Percentiles rank a stretch among this genome's conserved stretches.
These are phyloP conservation scores for Kondoa malvinella DNA, from an alignment of 768 basidiomycete genomes.

Conservation along the genomic window DNA sequence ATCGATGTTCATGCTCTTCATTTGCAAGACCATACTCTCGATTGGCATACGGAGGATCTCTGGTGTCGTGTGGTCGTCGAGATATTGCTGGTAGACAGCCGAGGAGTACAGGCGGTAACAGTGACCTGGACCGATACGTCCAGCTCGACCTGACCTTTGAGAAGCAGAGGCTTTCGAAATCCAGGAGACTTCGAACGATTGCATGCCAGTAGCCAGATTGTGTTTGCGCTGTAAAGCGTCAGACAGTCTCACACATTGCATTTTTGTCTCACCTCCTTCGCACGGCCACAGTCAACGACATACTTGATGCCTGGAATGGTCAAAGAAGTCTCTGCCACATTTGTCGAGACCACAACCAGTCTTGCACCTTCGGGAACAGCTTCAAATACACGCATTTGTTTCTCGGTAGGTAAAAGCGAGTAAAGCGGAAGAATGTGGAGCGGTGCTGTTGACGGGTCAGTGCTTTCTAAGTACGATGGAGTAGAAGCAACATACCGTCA, in stretches of 20 bases:
- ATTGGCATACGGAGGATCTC: slow-evolving; percentile 93
- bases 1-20: slow-evolving; percentile 99
- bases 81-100: slow-evolving; percentile 81
- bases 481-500: slow-evolving; percentile 35
- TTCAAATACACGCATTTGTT: slow-evolving; percentile 84
- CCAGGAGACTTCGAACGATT: slow-evolving; percentile 84
- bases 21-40: slow-evolving; percentile 88
- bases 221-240: slow-evolving; percentile 55
- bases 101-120: slow-evolving; percentile 96
- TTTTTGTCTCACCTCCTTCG: slow-evolving; percentile 55
- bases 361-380: slow-evolving; percentile 63
- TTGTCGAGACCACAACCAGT: slow-evolving; percentile 85
- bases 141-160: slow-evolving; percentile 88
- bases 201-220: slow-evolving; percentile 62
- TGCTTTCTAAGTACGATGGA: neutral
- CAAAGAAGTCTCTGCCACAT: slow-evolving; percentile 94
- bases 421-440: slow-evolving; percentile 92
- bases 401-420: slow-evolving; percentile 76
- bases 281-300: slow-evolving; percentile 89
- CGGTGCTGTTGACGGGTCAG: slow-evolving; percentile 41
- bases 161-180: slow-evolving; percentile 85
- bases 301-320: slow-evolving; percentile 91
- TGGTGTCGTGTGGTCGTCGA: slow-evolving; percentile 67
- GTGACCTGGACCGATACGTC: slow-evolving; percentile 93
- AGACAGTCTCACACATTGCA: neutral